These are phyloP conservation scores for Metschnikowia orientalis DNA, from an alignment of 805 yeast species.

Conservation along the genomic window DNA sequence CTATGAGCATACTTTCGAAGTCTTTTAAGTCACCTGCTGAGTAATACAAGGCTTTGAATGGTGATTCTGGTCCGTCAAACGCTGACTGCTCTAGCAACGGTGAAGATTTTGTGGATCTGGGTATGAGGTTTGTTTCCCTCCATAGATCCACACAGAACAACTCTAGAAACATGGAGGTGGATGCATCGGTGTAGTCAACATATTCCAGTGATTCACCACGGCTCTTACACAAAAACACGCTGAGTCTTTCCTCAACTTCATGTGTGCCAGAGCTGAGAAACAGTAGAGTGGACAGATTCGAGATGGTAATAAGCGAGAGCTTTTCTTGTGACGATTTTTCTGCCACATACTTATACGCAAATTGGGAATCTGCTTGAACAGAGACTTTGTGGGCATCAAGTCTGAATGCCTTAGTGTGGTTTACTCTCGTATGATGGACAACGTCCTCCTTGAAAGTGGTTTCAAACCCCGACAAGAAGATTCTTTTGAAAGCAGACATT, in stretches of 20 bases:
- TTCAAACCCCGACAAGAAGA: constrained; percentile 57
- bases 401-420: constrained; percentile 4
- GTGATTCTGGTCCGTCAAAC: constrained; percentile 43
- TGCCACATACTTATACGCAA: constrained; percentile 9
- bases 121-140: constrained; percentile 30
- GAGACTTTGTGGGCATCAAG: constrained; percentile 12
- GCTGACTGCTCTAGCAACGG: constrained; percentile 49
- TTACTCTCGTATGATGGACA: neutral
- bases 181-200: constrained; percentile 36
- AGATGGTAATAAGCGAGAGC: constrained; percentile 11
- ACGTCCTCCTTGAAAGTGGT: constrained; percentile 27
- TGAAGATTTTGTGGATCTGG: constrained; percentile 43
- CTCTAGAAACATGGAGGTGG: constrained; percentile 31
- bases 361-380: constrained; percentile 8
- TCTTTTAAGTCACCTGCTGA: constrained; percentile 33
- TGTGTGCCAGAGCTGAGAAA: constrained; percentile 7
- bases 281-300: constrained; percentile 13
- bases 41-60: constrained; percentile 48
- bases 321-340: neutral
- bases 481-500: constrained; percentile 50
- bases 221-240: constrained; percentile 14
- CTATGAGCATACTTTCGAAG: constrained; percentile 46
- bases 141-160: constrained; percentile 13
- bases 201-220: constrained; percentile 8
- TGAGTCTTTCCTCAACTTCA: neutral